These are phyloP conservation scores for Aspergillus nomiae DNA, from an alignment of 2,329 filamentous ascomycete genomes.

Conservation along the genomic window DNA sequence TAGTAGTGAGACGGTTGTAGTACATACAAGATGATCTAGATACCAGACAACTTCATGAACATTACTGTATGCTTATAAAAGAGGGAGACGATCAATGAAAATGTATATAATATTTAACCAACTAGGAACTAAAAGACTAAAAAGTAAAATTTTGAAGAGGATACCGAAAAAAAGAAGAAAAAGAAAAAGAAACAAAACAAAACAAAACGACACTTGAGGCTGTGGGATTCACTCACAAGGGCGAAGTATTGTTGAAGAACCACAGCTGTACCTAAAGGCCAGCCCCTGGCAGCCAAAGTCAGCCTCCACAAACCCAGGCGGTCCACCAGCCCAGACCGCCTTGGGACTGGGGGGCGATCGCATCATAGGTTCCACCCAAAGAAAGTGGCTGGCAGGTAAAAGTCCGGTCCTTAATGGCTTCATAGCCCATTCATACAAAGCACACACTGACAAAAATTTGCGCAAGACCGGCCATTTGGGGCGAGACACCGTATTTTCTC, in stretches of 20 bases:
- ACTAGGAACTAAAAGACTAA: too few species aligned
- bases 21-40: not conserved
- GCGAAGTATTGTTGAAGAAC: too few species aligned
- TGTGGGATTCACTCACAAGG: not conserved
- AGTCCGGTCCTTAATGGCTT: not conserved
- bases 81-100: not conserved
- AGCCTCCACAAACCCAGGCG: not conserved
- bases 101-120: too few species aligned
- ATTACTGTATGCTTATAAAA: not conserved
- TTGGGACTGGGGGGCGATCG: not conserved
- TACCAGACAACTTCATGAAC: not conserved
- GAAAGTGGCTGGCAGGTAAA: not conserved
- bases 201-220: not conserved
- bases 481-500: not conserved
- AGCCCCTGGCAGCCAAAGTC: not conserved
- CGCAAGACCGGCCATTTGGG: not conserved
- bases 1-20: too few species aligned
- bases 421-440: not conserved
- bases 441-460: not conserved
- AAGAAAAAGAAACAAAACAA: not conserved
- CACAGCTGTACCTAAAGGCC: not conserved
- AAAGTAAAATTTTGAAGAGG: not conserved
- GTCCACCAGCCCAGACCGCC: slow-evolving; percentile 8
- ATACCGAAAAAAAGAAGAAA: not conserved
- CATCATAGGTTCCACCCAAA: not conserved